Conservation (phyloP, 169 alveolate species). For the Perkinsus marinus region DNA sequence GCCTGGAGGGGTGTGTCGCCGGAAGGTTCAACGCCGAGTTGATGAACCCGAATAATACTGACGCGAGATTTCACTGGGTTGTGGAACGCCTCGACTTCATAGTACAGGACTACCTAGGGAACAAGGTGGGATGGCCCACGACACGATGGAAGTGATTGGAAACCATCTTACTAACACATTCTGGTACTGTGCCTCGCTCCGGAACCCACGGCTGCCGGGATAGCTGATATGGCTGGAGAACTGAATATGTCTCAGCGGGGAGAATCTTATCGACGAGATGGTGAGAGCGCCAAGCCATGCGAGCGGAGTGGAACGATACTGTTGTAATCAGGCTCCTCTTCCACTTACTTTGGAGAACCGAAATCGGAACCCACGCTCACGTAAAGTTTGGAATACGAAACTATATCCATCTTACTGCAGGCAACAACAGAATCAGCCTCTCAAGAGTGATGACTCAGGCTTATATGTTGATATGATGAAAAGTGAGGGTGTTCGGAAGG, state of each 20-base stretch:
- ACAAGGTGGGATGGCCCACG: not conserved
- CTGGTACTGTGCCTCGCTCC: conserved; percentile 1
- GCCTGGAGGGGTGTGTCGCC: too few relatives aligned
- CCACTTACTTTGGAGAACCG: not conserved
- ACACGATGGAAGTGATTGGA: not conserved
- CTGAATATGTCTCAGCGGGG: not conserved
- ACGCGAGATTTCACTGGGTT: conserved; percentile 7
- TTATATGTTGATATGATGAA: not conserved
- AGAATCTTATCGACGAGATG: not conserved
- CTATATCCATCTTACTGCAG: not conserved
- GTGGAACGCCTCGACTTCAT: conserved; percentile 1
- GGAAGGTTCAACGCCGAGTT: not conserved
- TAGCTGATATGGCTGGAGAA: not conserved
- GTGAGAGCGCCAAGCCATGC: not conserved
- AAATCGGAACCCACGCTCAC: not conserved
- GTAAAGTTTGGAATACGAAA: not conserved
- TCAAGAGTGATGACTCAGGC: not conserved
- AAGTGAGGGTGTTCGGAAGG: not conserved
- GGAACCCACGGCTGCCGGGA: not conserved
- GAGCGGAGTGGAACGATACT: not conserved
- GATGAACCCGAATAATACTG: conserved; percentile 5
- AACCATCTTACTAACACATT: not conserved
- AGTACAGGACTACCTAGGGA: not conserved
- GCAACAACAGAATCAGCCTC: not conserved
- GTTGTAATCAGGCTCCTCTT: not conserved